A percentile compares a stretch with the other conserved stretches of the same genome.
Evolutionary conservation across 768 basidiomycete genomes (phyloP).

Genomic region (Lepiota subincarnata): DNA sequence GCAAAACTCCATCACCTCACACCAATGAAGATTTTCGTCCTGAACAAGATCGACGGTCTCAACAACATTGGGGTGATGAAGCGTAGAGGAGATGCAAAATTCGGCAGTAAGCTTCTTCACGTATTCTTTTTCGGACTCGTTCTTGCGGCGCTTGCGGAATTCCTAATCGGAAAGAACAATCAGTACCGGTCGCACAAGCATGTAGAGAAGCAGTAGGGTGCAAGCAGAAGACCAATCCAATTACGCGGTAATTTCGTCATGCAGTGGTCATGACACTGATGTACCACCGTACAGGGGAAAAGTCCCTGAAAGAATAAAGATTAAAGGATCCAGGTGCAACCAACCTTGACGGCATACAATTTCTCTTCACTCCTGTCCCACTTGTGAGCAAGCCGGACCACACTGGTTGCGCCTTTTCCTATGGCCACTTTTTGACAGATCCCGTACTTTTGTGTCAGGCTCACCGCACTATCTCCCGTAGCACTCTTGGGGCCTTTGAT

Average conservation of each 20-base stretch:
- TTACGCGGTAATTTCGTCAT: not conserved
- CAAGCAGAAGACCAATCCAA: conserved; percentile 2
- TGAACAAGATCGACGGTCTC: conserved; percentile 99
- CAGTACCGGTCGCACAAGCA: not conserved
- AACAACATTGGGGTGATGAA: conserved; percentile 92
- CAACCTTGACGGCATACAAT: conserved; percentile 95
- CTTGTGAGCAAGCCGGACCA: conserved; percentile 95
- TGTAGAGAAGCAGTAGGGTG: not conserved
- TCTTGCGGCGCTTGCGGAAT: conserved; percentile 96
- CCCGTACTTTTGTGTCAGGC: conserved; percentile 85
- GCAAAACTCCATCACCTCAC: conserved; percentile 99
- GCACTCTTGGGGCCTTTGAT: conserved; percentile 33
- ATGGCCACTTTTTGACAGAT: conserved; percentile 96
- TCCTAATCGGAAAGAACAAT: conserved; percentile 50
- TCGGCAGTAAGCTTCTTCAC: conserved; percentile 99
- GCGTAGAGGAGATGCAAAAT: conserved; percentile 95
- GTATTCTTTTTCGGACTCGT: conserved; percentile 98
- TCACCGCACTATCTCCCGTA: conserved; percentile 41
- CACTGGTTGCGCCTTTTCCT: conserved; percentile 97
- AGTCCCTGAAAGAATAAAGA: conserved; percentile 7
- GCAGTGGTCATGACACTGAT: not conserved
- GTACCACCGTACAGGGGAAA: not conserved
- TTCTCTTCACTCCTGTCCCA: conserved; percentile 98
- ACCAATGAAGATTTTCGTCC: conserved; percentile 95
- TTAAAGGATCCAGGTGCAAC: conserved; percentile 19